Conservation (phyloP, 768 basidiomycete species). For the Leccinum sublutescens region DNA sequence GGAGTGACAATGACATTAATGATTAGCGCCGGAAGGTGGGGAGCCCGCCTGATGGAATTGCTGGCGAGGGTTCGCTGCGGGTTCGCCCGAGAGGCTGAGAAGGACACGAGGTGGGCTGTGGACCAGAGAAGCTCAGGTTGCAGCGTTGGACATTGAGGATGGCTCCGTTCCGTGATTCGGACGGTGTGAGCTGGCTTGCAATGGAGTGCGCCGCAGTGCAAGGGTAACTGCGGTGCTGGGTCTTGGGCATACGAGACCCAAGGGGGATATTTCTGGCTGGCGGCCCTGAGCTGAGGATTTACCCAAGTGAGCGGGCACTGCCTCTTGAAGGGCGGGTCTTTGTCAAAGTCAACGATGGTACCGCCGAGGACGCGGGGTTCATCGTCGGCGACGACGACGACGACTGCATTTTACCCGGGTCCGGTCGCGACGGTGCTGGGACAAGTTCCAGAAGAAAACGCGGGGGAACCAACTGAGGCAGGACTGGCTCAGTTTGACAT, state of each 20-base stretch:
- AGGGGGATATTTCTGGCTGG: slow-evolving; percentile 10
- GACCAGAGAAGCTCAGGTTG: not conserved
- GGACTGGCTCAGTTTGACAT: slow-evolving; percentile 47
- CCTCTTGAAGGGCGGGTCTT: slow-evolving; percentile 14
- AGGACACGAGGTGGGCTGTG: slow-evolving; percentile 1
- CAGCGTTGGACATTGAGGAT: not conserved
- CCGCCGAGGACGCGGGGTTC: slow-evolving; percentile 4
- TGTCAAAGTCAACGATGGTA: slow-evolving; percentile 10
- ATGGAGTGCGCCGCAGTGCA: not conserved
- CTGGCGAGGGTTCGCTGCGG: not conserved
- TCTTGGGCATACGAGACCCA: slow-evolving; percentile 5
- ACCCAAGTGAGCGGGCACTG: slow-evolving; percentile 20
- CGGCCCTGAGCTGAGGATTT: slow-evolving; percentile 16
- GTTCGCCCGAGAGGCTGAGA: not conserved
- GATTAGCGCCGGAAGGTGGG: slow-evolving; percentile 15
- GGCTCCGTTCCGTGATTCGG: not conserved
- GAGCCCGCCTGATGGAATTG: slow-evolving; percentile 5
- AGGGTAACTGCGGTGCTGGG: slow-evolving; percentile 2
- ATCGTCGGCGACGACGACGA: slow-evolving; percentile 15
- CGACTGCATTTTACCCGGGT: slow-evolving; percentile 44
- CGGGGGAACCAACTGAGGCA: slow-evolving; percentile 51
- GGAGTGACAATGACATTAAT: slow-evolving; percentile 2
- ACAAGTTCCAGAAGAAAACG: slow-evolving; percentile 49
- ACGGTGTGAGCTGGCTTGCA: not conserved
- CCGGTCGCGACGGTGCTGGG: slow-evolving; percentile 46